Evolutionary conservation across 106 monocot genomes (phyloP).

Genomic region (Amphibolis antarctica): DNA sequence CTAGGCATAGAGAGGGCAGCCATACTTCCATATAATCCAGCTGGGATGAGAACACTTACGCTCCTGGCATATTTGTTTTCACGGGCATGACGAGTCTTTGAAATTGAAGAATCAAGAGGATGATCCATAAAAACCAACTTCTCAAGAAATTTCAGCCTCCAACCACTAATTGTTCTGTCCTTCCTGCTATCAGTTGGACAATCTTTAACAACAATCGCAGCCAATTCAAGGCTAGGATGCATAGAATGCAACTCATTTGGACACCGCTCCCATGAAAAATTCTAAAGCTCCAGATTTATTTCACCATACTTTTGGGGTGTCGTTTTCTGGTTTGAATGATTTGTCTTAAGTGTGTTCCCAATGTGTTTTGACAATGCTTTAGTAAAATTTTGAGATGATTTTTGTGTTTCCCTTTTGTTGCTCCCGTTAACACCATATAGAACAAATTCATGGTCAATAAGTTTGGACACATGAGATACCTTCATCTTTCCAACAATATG

Average conservation of each 20-base stretch:
- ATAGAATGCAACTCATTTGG: conserved; percentile 4
- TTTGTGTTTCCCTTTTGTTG: conserved; percentile 15
- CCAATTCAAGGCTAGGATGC: conserved; percentile 40
- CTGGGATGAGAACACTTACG: conserved; percentile 43
- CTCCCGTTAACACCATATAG: conserved; percentile 30
- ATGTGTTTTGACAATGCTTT: conserved; percentile 37
- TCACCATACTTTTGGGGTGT: conserved; percentile 9
- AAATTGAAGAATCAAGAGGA: conserved; percentile 6
- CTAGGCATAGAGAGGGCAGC: conserved; percentile 43
- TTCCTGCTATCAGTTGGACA: conserved; percentile 17
- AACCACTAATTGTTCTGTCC: conserved; percentile 39
- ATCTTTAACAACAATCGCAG: conserved; percentile 49
- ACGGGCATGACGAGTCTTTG: not conserved
- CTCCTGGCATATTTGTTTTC: conserved; percentile 3
- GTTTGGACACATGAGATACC: conserved; percentile 29
- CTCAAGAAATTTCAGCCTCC: conserved; percentile 87
- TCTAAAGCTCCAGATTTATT: conserved; percentile 7
- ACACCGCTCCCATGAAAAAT: not conserved
- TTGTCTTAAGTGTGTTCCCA: conserved; percentile 24
- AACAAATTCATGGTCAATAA: conserved; percentile 61
- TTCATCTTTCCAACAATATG: conserved; percentile 62
- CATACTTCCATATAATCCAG: conserved; percentile 56
- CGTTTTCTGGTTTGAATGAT: conserved; percentile 18
- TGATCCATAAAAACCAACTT: conserved; percentile 2
- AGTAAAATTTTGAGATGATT: conserved; percentile 5